Conservation (phyloP, 2,329 filamentous ascomycete genomes). For the Paecilomyces sp. region DNA sequence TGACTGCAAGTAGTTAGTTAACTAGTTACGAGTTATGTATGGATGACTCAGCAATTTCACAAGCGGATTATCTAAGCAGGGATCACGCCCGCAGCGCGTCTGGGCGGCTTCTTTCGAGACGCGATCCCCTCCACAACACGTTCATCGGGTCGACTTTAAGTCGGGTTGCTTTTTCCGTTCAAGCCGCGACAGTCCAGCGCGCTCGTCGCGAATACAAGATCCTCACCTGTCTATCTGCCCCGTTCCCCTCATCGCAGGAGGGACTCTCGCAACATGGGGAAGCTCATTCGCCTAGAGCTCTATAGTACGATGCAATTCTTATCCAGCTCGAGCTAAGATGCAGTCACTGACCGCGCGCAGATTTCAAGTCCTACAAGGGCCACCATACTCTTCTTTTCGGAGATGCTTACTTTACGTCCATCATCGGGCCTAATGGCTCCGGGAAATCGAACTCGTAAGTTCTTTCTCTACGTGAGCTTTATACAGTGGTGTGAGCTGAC, state of each 20-base stretch:
- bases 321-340: conserved; percentile 6
- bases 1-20: too few relatives aligned
- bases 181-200: neutral
- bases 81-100: neutral
- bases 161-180: neutral
- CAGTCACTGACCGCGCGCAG: conserved; percentile 40
- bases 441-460: conserved; percentile 95
- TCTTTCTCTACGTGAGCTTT: neutral
- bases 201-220: neutral
- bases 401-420: conserved; percentile 97
- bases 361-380: conserved; percentile 99
- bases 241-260: neutral
- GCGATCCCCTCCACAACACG: neutral
- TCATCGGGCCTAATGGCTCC: conserved; percentile 98
- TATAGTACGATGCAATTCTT: conserved; percentile 56
- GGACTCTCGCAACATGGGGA: conserved; percentile 67
- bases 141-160: neutral
- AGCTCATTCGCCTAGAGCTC: conserved; percentile 88
- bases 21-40: too few relatives aligned
- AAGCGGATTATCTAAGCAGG: too few relatives aligned
- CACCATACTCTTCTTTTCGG: conserved; percentile 92
- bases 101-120: neutral
- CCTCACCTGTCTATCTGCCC: neutral
- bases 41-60: too few relatives aligned
- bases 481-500: conserved; percentile 13